Conservation (phyloP, 1,139 yeast genomes). For the Hansenula lynferdii region DNA sequence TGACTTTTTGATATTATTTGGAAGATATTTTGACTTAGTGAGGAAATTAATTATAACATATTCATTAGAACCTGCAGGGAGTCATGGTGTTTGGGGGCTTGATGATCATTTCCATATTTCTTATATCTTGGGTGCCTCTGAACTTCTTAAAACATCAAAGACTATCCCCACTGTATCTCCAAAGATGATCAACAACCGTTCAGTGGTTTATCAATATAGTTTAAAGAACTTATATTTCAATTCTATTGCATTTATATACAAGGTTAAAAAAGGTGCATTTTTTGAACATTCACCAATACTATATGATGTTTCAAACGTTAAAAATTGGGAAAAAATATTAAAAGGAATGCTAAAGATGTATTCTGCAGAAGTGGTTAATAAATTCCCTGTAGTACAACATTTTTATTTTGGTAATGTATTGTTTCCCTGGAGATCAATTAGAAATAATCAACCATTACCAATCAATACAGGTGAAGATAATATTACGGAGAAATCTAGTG, state of each 20-base stretch:
- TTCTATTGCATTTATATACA: constrained; percentile 71
- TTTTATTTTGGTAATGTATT: constrained; percentile 77
- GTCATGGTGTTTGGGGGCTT: constrained; percentile 98
- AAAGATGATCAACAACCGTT: constrained; percentile 24
- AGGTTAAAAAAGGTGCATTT: constrained; percentile 77
- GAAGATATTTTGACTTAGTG: constrained; percentile 59
- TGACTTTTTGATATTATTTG: constrained; percentile 52
- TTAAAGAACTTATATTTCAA: constrained; percentile 64
- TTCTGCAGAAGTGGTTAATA: constrained; percentile 72
- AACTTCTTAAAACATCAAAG: constrained; percentile 35
- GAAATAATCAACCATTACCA: constrained; percentile 28
- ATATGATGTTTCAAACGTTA: constrained; percentile 69
- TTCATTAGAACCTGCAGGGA: constrained; percentile 74
- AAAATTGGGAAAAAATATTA: constrained; percentile 64
- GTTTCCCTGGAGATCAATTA: constrained; percentile 57
- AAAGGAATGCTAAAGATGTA: constrained; percentile 80
- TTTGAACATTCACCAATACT: constrained; percentile 84
- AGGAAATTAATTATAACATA: constrained; percentile 61
- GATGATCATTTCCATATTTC: constrained; percentile 94
- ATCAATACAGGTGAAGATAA: constrained; percentile 12
- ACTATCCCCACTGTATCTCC: constrained; percentile 20
- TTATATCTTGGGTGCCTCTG: constrained; percentile 89
- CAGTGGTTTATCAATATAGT: constrained; percentile 35
- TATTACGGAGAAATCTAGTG: neutral
- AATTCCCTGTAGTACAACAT: constrained; percentile 93